These are phyloP conservation scores for Penicillium riverlandense DNA, from an alignment of 495 filamentous ascomycete species.

Conservation along the genomic window DNA sequence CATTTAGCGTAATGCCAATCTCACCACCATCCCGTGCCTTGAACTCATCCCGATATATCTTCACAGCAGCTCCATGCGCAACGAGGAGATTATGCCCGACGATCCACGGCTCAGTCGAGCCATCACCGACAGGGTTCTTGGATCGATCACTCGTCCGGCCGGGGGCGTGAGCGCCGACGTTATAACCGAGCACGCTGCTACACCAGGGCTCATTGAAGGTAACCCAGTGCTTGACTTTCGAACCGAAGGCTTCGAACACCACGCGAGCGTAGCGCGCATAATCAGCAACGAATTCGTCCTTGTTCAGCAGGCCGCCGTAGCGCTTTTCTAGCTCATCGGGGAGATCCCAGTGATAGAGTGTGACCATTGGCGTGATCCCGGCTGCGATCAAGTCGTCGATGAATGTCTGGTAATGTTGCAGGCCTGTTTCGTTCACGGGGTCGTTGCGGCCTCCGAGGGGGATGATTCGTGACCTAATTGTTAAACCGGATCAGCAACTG, in stretches of 20 bases:
- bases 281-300: constrained; percentile 45
- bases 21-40: constrained; percentile 38
- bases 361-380: constrained; percentile 45
- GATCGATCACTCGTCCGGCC: constrained; percentile 43
- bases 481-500: background rate
- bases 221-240: constrained; percentile 49
- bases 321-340: constrained; percentile 44
- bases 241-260: constrained; percentile 34
- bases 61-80: constrained; percentile 43
- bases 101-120: constrained; percentile 44
- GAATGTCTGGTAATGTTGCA: constrained; percentile 42
- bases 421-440: constrained; percentile 39
- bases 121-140: constrained; percentile 41
- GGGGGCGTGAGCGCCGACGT: constrained; percentile 43
- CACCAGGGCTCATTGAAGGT: constrained; percentile 53
- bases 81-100: constrained; percentile 43
- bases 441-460: constrained; percentile 46
- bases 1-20: constrained; percentile 50
- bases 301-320: constrained; percentile 45
- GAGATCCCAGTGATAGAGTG: constrained; percentile 49
- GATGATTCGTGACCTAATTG: constrained; percentile 59
- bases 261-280: constrained; percentile 44
- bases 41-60: constrained; percentile 46
- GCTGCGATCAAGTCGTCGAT: constrained; percentile 42
- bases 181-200: constrained; percentile 44